Evolutionary conservation across 129 eudicot genomes (phyloP).

Genomic region (Escallonia rubra): DNA sequence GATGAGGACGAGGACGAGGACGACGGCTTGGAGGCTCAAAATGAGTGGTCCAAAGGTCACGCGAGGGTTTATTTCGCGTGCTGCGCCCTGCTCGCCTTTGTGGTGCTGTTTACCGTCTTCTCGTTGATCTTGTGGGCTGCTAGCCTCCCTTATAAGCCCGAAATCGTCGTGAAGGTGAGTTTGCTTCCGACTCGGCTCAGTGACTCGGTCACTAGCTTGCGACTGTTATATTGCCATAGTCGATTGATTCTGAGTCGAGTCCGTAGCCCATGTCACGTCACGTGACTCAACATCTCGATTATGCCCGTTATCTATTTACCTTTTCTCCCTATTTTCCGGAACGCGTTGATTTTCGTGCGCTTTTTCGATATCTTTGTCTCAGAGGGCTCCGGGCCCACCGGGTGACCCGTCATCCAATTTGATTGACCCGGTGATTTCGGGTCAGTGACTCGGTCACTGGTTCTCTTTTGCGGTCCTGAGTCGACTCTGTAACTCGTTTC

Average conservation of each 20-base stretch:
- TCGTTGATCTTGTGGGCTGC: constrained; percentile 88
- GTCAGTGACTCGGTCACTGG: no score
- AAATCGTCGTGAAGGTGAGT: constrained; percentile 59
- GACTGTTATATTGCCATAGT: background rate
- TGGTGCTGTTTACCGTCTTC: constrained; percentile 44
- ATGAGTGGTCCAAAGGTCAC: constrained; percentile 4
- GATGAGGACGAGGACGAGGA: constrained; percentile 37
- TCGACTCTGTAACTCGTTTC: no score
- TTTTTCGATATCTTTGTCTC: no score
- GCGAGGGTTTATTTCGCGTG: constrained; percentile 46
- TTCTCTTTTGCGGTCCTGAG: no score
- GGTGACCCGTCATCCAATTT: no score
- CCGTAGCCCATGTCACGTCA: background rate
- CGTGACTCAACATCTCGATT: no score
- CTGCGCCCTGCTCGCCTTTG: constrained; percentile 60
- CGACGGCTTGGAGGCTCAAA: constrained; percentile 4
- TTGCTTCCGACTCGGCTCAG: background rate
- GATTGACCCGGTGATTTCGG: no score
- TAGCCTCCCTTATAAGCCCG: constrained; percentile 63
- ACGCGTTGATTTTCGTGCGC: no score
- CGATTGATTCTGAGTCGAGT: background rate
- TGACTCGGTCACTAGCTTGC: no score
- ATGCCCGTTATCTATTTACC: no score
- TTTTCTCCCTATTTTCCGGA: no score
- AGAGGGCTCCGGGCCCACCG: no score